Percentiles rank a stretch among this genome's conserved stretches.
Conservation (phyloP, 164 flowering plant species). For the Annona squamosa region DNA sequence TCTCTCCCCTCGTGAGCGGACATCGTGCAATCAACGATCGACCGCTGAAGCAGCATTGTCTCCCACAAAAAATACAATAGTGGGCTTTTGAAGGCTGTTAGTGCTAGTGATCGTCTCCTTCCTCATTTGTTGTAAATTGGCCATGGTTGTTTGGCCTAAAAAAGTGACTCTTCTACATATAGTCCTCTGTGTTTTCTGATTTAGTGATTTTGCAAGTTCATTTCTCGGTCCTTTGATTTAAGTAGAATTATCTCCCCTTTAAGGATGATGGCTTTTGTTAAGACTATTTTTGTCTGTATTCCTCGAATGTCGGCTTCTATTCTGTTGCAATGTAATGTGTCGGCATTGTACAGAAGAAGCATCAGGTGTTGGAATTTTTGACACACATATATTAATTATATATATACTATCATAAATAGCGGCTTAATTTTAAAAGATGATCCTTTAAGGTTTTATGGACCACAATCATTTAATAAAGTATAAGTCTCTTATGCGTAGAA, state of each 20-base stretch:
- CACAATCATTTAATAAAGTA: no score
- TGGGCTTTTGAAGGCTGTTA: neutral
- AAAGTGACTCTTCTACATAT: neutral
- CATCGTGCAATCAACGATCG: no score
- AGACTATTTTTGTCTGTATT: neutral
- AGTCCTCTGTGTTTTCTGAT: neutral
- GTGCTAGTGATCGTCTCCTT: neutral
- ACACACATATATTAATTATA: no score
- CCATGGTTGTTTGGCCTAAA: neutral
- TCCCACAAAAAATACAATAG: no score
- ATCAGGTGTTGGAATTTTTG: no score
- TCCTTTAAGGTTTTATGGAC: no score
- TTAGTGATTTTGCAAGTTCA: neutral
- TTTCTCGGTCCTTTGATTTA: neutral
- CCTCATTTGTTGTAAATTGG: constrained; percentile 2
- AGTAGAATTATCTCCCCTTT: neutral
- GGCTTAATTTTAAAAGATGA: no score
- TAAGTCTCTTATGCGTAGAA: no score
- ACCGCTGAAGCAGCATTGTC: no score
- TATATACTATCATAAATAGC: no score
- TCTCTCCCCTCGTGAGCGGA: no score
- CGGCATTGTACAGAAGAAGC: no score
- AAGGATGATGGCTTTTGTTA: neutral
- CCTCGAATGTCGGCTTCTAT: neutral
- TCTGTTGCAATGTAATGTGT: neutral